phyloP scores from a whole-genome alignment of 768 basidiomycete species.

The Pulveroboletus sp. region DNA sequence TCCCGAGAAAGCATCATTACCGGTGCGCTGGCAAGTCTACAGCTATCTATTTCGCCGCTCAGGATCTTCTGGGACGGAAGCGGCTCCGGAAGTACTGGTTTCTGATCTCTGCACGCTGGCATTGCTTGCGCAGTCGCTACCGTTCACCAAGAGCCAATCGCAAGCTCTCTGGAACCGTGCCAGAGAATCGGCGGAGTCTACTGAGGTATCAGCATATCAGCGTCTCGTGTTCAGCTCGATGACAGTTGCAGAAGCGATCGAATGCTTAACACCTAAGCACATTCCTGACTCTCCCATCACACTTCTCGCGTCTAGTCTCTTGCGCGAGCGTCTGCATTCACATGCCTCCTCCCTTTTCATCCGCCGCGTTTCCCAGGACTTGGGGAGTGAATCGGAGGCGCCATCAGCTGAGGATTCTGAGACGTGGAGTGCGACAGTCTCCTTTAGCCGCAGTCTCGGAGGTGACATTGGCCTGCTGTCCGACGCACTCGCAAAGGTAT shows the following conservation, averaged over 20 bases:
- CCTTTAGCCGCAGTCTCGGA: slow-evolving; percentile 59
- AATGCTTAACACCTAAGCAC: slow-evolving; percentile 28
- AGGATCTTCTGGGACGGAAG: neutral
- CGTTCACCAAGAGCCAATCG: slow-evolving; percentile 39
- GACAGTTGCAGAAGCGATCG: slow-evolving; percentile 50
- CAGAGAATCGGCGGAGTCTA: slow-evolving; percentile 19
- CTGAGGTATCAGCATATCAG: slow-evolving; percentile 42
- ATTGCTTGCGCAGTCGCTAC: slow-evolving; percentile 43
- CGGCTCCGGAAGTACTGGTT: slow-evolving; percentile 33
- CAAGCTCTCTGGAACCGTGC: slow-evolving; percentile 41
- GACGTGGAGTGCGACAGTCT: slow-evolving; percentile 46
- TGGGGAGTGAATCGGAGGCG: slow-evolving; percentile 13
- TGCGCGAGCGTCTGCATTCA: slow-evolving; percentile 47
- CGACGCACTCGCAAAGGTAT: slow-evolving; percentile 51
- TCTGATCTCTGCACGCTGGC: slow-evolving; percentile 55
- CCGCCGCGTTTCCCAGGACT: slow-evolving; percentile 31
- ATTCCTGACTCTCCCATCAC: slow-evolving; percentile 37
- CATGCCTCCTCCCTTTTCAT: slow-evolving; percentile 57
- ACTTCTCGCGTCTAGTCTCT: slow-evolving; percentile 45
- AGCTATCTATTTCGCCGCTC: slow-evolving; percentile 39
- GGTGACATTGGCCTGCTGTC: slow-evolving; percentile 53
- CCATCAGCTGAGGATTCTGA: slow-evolving; percentile 23
- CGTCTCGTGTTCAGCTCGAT: slow-evolving; percentile 49
- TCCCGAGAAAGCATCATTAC: slow-evolving; percentile 18
- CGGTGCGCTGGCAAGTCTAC: slow-evolving; percentile 51